Base-by-base conservation (phyloP, 768 basidiomycete genomes). In the Leucosporidium scottii region DNA sequence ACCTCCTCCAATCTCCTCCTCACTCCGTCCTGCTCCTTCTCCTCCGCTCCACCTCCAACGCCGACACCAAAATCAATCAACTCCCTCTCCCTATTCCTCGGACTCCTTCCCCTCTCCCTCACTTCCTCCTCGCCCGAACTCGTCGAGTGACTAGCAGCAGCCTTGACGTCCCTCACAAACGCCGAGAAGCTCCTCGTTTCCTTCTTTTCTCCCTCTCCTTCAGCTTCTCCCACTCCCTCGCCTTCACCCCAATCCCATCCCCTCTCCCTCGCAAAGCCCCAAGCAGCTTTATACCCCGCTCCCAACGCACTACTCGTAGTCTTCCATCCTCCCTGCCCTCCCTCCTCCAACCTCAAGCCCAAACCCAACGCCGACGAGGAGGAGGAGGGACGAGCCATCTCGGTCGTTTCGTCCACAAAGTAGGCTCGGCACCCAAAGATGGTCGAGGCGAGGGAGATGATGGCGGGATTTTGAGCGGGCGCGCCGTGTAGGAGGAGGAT, bases 241-340 rank as follows among this genome's bases (percentile, higher is more conserved):
- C 39, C 39, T 44, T 44, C 39, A 3, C 1, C 36, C 39, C 23
- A 20, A 56, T n/a, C 48, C 57, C 68, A 44, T 13, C 30, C 39
- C 10, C 65, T 31, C 47, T 36, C 39, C 4, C 23, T 15, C 1
- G 58, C 39, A 25, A 20, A 58, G 21, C 50, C 59, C 69, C 69
- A 70, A 7, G 65, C 69, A 0, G 69, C 69, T 31, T 67, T 70
- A 65, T 70, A 70, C 28, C 31, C 69, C 21, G 62, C 48, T 9
- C 69, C 69, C 21, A 70, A 50, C 27, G 58, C 64, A 2, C 48
- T 48, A 12, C 53, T 59, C 21, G 36, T 60, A 49, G 64, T 54
- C 39, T 56, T 63, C 57, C 9, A 13, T 25, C 54, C 36, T 8
- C 0, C 10, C 20, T 2, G 28, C 4, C 3, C 25, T 4, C 21